Base-by-base conservation (phyloP, 805 yeast genomes). In the Saccharomycopsis sp. region DNA sequence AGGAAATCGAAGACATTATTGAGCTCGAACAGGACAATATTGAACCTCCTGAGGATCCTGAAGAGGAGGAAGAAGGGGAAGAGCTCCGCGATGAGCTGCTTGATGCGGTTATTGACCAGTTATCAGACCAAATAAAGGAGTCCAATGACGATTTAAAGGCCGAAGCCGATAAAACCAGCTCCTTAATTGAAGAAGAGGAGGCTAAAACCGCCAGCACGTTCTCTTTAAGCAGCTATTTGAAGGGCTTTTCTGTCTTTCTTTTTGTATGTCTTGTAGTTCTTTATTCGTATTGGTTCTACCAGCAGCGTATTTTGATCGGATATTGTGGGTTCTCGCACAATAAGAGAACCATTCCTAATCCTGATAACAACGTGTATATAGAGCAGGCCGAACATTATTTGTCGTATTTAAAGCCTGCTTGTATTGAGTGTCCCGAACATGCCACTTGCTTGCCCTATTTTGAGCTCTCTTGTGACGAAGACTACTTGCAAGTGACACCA, bases 371-470 rank as follows among this genome's bases (percentile, higher is more conserved):
- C 34, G 66, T 70, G 0, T 65, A 69, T 52, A 60, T 81, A 25
- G 63, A 69, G 2, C 54, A 64, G 8, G 42, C 77, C 8, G 88
- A 86, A 47, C 65, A 70, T 0, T 71, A 73, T 58, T 69, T 87
- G 58, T 80, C 79, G 0, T 66, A 71, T 47, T 68, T 78, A 54
- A 78, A 78, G 54, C 96, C 96, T 1, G 52, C 64, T 0, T 93
- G 99, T 72, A 72, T 80, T 2, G 80, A 80, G 24, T 93, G 98
- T 68, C 97, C 98, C 1, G 79, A 77, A 2, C 85, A 92, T 71
- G 94, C 92, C 0, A 75, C 81, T 44, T 93, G 98, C 71, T 82
- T 78, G 63, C 81, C 83, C 23, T 68, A 77, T 52, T 74, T 87
- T 65, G 74, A 78, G 55, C 66, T 88, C 7, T 83, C 79, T 58